Evolutionary conservation across 805 yeast genomes (phyloP).

Genomic region (Metschnikowia koreensis): DNA sequence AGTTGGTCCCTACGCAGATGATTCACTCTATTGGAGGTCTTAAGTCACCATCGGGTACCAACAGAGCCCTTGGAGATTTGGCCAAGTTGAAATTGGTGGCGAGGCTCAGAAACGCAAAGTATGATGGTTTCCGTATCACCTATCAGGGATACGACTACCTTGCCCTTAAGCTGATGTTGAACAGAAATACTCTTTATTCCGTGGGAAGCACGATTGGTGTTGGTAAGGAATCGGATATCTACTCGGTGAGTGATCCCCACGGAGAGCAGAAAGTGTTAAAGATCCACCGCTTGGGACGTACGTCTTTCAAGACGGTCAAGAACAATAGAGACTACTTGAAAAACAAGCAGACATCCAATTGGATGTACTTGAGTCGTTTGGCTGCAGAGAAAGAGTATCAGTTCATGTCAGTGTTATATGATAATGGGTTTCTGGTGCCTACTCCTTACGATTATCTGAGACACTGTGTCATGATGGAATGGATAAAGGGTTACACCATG

Average conservation of each 20-base stretch:
- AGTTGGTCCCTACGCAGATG: conserved; percentile 85
- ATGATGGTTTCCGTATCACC: conserved; percentile 90
- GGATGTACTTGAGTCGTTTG: conserved; percentile 89
- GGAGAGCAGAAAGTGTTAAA: conserved; percentile 74
- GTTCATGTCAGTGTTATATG: conserved; percentile 74
- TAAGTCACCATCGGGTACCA: conserved; percentile 72
- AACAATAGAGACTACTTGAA: conserved; percentile 89
- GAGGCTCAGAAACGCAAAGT: conserved; percentile 81
- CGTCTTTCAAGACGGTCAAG: conserved; percentile 88
- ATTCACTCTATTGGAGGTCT: conserved; percentile 79
- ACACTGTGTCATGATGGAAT: conserved; percentile 91
- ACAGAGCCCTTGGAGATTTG: conserved; percentile 74
- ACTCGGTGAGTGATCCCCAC: conserved; percentile 66
- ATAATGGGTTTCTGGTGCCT: conserved; percentile 83
- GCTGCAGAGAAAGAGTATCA: conserved; percentile 93
- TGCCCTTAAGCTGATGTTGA: conserved; percentile 81
- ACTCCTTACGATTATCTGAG: conserved; percentile 84
- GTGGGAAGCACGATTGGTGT: conserved; percentile 90
- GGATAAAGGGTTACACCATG: conserved; percentile 89
- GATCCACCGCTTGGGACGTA: conserved; percentile 90
- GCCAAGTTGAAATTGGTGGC: conserved; percentile 83
- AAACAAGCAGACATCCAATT: conserved; percentile 69
- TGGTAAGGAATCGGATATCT: conserved; percentile 96
- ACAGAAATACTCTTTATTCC: conserved; percentile 68
- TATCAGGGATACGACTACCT: conserved; percentile 90